phyloP scores from a whole-genome alignment of 73 alveolate genomes.

The Paramecium bursaria region DNA sequence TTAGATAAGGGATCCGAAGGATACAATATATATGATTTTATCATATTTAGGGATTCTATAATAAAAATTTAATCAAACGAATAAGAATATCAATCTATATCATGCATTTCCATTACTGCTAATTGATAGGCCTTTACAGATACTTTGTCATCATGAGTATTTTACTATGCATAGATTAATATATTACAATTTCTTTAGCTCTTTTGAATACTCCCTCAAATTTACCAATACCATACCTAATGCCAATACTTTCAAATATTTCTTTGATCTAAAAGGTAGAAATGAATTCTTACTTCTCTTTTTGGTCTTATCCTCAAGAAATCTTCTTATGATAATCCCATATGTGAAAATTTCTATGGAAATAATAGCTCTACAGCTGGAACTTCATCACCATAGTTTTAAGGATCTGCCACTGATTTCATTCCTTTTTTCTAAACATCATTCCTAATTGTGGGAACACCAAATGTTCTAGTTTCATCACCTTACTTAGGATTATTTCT shows the following conservation, averaged over 20 bases:
- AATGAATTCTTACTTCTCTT: not conserved
- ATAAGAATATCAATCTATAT: constrained; percentile 36
- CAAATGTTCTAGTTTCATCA: constrained; percentile 69
- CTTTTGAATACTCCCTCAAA: constrained; percentile 68
- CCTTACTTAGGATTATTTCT: constrained; percentile 62
- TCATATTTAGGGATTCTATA: no score
- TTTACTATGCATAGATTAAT: no score
- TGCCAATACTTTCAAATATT: constrained; percentile 65
- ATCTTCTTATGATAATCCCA: constrained; percentile 63
- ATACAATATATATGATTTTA: no score
- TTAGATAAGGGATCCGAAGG: no score
- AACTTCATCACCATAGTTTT: constrained; percentile 70
- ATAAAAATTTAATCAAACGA: no score
- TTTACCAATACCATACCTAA: constrained; percentile 64
- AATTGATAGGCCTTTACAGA: constrained; percentile 51
- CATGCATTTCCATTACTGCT: constrained; percentile 50
- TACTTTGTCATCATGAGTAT: constrained; percentile 46
- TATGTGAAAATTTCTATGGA: constrained; percentile 62
- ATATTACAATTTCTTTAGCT: constrained; percentile 60
- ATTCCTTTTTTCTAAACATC: constrained; percentile 39
- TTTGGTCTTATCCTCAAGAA: constrained; percentile 49
- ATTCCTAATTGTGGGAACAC: constrained; percentile 69
- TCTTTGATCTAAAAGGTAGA: constrained; percentile 30
- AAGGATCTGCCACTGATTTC: constrained; percentile 70
- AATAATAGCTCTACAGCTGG: constrained; percentile 66